Base-by-base conservation (phyloP, 2,329 filamentous ascomycete genomes). In the Nemania abortiva region DNA sequence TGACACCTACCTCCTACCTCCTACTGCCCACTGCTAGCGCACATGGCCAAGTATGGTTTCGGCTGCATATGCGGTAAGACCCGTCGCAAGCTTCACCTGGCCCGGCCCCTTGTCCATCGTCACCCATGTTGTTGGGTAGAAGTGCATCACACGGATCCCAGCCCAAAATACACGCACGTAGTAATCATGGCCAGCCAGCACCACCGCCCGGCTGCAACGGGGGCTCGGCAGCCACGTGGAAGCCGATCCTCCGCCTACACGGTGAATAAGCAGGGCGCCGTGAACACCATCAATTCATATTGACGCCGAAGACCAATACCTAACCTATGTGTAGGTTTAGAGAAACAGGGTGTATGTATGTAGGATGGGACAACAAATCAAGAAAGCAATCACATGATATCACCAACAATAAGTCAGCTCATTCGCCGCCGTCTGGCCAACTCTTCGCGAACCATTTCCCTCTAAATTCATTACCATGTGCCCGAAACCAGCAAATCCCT, bases 401-500 rank as follows among this genome's bases (percentile, higher is more conserved):
- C 34, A 42, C 11, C 2, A 5, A 6, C 39, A 42, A 42, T 42
- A 15, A 42, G 11, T 2, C 39, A 42, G 11, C 15, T 15, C 11
- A 42, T 42, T 42, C 5, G 39, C 13, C 11, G 39, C 39, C 6
- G 15, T 42, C 39, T 31, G 24, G 49, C 49, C 15, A 27, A 20
- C 13, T 15, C 11, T 54, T 27, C 37, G 39, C 39, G 34, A 37
- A 37, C 7, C 11, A 37, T 37, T 37, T 11, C n/a, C 20, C 9
- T n/a, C 18, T 6, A 42, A 18, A 18, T 22, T 6, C 6, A 10
- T 52, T 72, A 77, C 75, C 75, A 77, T 15, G 64, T 69, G 11
- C 52, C 74, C 10, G 70, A 73, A 58, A 74, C 64, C 2, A 70
- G 68, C 18, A 78, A 50, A 57, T 78, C 73, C 47, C 76, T 75